phyloP scores from a whole-genome alignment of 495 filamentous ascomycete species.

The Xylaria scruposa region DNA sequence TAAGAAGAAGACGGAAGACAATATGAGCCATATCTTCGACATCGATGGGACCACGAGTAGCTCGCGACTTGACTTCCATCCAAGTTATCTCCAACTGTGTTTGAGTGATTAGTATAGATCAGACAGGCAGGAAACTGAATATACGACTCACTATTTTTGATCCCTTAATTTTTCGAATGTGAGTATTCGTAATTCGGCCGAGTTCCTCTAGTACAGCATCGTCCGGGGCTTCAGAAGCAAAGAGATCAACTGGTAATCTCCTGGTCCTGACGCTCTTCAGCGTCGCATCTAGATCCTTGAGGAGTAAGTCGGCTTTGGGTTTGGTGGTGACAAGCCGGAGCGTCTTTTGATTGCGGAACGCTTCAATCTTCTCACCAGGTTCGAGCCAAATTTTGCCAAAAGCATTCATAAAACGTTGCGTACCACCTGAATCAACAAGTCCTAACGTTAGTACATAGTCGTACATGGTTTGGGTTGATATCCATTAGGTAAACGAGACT shows the following conservation, averaged over 20 bases:
- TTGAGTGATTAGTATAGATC: slow-evolving; percentile 26
- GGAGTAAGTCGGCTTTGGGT: slow-evolving; percentile 38
- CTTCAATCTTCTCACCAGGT: slow-evolving; percentile 44
- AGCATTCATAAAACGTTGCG: slow-evolving; percentile 40
- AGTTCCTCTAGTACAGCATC: slow-evolving; percentile 46
- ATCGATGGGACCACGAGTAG: slow-evolving; percentile 10
- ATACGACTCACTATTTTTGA: slow-evolving; percentile 33
- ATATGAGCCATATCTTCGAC: slow-evolving; percentile 45
- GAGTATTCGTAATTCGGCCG: slow-evolving; percentile 50
- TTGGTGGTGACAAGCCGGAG: slow-evolving; percentile 47
- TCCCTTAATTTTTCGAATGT: slow-evolving; percentile 37
- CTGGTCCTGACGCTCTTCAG: slow-evolving; percentile 18
- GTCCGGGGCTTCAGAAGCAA: slow-evolving; percentile 32
- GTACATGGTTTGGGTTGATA: not conserved
- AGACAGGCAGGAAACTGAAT: not conserved
- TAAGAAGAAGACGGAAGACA: slow-evolving; percentile 51
- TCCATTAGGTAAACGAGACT: not conserved
- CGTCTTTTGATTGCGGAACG: slow-evolving; percentile 31
- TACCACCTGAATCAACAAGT: slow-evolving; percentile 40
- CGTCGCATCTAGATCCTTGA: slow-evolving; percentile 40
- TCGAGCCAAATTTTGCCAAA: slow-evolving; percentile 39
- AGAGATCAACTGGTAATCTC: slow-evolving; percentile 24
- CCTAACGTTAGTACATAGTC: not conserved
- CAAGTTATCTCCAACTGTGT: slow-evolving; percentile 46
- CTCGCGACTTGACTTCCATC: slow-evolving; percentile 39